Evolutionary conservation across 768 basidiomycete species (phyloP).

Genomic region (Ramaria rubella): DNA sequence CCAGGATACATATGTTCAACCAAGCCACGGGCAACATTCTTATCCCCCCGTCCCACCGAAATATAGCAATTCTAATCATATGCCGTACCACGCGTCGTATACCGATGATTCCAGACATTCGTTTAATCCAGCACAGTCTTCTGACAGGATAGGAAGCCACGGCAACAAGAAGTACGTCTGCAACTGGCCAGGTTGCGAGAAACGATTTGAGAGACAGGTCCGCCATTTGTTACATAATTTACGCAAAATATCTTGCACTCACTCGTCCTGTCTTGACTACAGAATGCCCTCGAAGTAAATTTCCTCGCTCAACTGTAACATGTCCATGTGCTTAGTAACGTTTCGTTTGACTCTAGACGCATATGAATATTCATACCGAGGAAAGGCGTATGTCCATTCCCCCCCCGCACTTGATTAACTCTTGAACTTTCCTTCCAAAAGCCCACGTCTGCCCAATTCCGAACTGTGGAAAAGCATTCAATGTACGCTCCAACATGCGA

Average conservation of each 20-base stretch:
- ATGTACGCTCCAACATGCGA: slow-evolving; percentile 11
- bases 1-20: no score
- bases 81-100: no score
- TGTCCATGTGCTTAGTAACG: background rate
- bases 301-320: background rate
- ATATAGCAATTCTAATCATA: no score
- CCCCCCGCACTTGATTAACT: background rate
- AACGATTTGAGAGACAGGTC: slow-evolving; percentile 6
- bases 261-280: background rate
- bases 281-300: slow-evolving; percentile 8
- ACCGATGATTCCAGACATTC: no score
- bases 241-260: background rate
- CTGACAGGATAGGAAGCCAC: no score
- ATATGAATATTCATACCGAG: slow-evolving; percentile 7
- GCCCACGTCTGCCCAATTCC: slow-evolving; percentile 5
- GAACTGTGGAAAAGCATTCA: slow-evolving; percentile 9
- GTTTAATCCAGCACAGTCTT: no score
- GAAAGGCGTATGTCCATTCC: background rate
- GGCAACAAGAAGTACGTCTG: slow-evolving; percentile 5
- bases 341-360: background rate
- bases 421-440: background rate
- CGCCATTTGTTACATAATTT: background rate
- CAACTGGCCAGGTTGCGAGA: slow-evolving; percentile 2
- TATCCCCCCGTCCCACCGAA: no score
- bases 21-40: no score